phyloP scores from a whole-genome alignment of 2,329 filamentous ascomycete genomes.

The Colletotrichum sp. region DNA sequence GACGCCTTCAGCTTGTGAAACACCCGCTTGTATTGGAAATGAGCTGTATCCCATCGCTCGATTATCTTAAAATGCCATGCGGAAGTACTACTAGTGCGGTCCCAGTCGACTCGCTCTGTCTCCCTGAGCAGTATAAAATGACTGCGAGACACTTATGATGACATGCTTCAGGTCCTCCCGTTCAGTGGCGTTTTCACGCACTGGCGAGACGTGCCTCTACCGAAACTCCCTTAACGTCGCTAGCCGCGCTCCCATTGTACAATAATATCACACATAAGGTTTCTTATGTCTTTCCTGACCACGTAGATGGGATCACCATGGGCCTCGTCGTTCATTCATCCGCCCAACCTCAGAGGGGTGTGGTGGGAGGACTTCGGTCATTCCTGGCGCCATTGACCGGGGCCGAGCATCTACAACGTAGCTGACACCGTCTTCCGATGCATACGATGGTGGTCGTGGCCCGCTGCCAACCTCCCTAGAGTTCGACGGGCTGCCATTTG shows the following conservation, averaged over 20 bases:
- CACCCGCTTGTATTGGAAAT: not conserved
- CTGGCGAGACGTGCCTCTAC: not conserved
- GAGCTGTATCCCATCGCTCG: not conserved
- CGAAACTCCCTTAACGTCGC: not conserved
- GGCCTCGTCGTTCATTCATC: not conserved
- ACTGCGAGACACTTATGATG: not conserved
- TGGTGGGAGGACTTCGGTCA: conserved; percentile 35
- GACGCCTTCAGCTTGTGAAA: not conserved
- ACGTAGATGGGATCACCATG: not conserved
- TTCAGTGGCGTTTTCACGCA: not conserved
- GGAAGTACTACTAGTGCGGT: not conserved
- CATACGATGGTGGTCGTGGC: conserved; percentile 74
- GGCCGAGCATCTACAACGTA: conserved; percentile 74
- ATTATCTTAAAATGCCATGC: not conserved
- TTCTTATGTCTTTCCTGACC: not conserved
- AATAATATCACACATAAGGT: not conserved
- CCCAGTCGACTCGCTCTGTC: not conserved
- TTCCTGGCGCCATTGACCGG: conserved; percentile 56
- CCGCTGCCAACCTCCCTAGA: conserved; percentile 27
- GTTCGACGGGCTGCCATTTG: conserved; percentile 1
- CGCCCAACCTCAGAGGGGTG: conserved; percentile 54
- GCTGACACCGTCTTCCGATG: conserved; percentile 75
- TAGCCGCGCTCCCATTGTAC: not conserved
- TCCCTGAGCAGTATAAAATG: not conserved
- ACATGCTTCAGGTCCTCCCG: not conserved